Conservation (phyloP, 2,329 filamentous ascomycete genomes). For the Ophiostoma sp. region DNA sequence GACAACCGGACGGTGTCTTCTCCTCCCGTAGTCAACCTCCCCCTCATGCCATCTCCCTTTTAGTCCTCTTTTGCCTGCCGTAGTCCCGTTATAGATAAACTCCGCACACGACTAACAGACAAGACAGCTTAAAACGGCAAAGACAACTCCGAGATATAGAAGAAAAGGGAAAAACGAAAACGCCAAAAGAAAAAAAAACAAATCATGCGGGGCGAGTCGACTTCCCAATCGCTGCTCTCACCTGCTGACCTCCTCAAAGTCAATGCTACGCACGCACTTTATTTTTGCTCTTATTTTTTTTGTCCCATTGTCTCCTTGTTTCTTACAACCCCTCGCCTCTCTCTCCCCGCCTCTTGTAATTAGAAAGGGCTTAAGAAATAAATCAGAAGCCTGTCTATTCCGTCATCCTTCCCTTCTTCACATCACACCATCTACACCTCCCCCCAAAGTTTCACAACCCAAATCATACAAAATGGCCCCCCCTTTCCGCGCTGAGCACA, state of each 20-base stretch:
- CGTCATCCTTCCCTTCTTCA: background rate
- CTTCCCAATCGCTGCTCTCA: background rate
- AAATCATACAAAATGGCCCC: slow-evolving; percentile 19
- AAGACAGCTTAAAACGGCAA: background rate
- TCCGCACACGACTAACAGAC: background rate
- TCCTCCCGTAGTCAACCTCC: background rate
- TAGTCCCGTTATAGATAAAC: slow-evolving; percentile 2
- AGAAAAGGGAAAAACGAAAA: background rate
- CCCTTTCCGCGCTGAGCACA: slow-evolving; percentile 68
- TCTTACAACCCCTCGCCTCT: background rate
- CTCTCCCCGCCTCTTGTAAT: background rate
- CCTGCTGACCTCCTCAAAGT: background rate
- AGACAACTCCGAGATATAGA: slow-evolving; percentile 6
- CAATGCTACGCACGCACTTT: background rate
- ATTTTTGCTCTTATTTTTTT: background rate
- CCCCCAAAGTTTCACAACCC: background rate
- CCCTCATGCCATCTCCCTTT: background rate
- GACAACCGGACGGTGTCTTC: background rate
- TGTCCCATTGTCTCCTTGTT: background rate
- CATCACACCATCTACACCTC: background rate
- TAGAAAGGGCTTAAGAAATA: background rate
- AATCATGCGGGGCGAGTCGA: background rate
- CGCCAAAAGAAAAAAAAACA: background rate
- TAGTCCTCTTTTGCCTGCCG: background rate
- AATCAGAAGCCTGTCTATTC: background rate